Conservation (phyloP, 2,329 filamentous ascomycete species). For the Byssoonygena ceratinophila region DNA sequence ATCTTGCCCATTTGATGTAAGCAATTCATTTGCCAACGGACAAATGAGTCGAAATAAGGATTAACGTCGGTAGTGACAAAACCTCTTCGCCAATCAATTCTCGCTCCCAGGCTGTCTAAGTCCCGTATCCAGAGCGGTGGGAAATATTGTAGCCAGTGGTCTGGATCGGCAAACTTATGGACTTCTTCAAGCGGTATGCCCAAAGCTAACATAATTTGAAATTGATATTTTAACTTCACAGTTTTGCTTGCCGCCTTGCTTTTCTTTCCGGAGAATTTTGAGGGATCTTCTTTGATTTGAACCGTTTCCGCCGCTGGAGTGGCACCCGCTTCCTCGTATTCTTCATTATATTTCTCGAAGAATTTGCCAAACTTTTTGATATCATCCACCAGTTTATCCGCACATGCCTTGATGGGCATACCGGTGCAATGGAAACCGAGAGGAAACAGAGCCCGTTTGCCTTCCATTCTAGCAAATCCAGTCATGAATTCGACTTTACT, state of each 20-base stretch:
- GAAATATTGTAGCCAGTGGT: slow-evolving; percentile 86
- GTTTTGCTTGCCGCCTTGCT: slow-evolving; percentile 84
- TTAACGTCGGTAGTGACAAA: slow-evolving; percentile 96
- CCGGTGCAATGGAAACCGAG: slow-evolving; percentile 94
- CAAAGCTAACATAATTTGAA: slow-evolving; percentile 85
- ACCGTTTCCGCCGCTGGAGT: slow-evolving; percentile 53
- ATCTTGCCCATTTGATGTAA: slow-evolving; percentile 84
- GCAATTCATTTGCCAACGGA: slow-evolving; percentile 94
- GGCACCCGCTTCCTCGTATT: slow-evolving; percentile 45
- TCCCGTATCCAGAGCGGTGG: slow-evolving; percentile 68
- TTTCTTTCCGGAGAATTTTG: slow-evolving; percentile 88
- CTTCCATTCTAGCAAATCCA: slow-evolving; percentile 80
- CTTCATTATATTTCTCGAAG: slow-evolving; percentile 66
- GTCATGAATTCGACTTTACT: slow-evolving; percentile 88
- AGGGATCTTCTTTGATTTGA: slow-evolving; percentile 64
- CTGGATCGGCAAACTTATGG: slow-evolving; percentile 82
- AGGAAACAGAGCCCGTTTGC: slow-evolving; percentile 76
- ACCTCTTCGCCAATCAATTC: slow-evolving; percentile 85
- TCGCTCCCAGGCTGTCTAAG: slow-evolving; percentile 68
- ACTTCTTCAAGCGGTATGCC: slow-evolving; percentile 83
- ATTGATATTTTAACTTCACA: slow-evolving; percentile 90
- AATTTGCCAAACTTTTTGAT: slow-evolving; percentile 78
- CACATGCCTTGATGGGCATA: slow-evolving; percentile 95
- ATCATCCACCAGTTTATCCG: slow-evolving; percentile 87
- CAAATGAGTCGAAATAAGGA: slow-evolving; percentile 90